phyloP scores from a whole-genome alignment of 768 basidiomycete genomes.

The Sarcodon aspratus region DNA sequence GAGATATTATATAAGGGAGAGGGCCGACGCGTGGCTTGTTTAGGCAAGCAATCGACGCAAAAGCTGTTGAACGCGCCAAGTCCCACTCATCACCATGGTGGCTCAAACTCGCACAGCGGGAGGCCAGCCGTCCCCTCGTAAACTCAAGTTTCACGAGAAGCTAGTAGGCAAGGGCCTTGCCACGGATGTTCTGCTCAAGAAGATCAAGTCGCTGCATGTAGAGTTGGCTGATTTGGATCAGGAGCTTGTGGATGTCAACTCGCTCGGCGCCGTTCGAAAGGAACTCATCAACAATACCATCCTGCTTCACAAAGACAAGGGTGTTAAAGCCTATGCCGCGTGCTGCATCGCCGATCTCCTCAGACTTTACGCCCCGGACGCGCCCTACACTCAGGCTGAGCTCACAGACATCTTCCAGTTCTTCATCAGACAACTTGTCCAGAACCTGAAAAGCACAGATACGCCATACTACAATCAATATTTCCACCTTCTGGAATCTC shows the following conservation, averaged over 20 bases:
- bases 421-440: conserved; percentile 78
- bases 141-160: conserved; percentile 73
- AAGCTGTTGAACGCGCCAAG: background rate
- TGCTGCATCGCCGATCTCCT: conserved; percentile 94
- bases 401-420: conserved; percentile 96
- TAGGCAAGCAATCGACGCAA: no score
- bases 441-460: conserved; percentile 65
- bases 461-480: conserved; percentile 86
- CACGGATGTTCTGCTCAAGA: conserved; percentile 78
- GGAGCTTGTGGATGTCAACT: conserved; percentile 66
- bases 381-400: conserved; percentile 84
- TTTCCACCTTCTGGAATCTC: conserved; percentile 86
- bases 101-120: conserved; percentile 59
- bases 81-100: conserved; percentile 39
- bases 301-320: conserved; percentile 89
- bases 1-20: background rate
- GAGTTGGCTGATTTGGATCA: conserved; percentile 82
- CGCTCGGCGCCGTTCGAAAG: conserved; percentile 57
- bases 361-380: conserved; percentile 90
- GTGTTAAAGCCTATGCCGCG: conserved; percentile 90
- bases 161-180: conserved; percentile 57
- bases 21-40: no score
- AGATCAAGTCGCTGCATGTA: conserved; percentile 66
- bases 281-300: conserved; percentile 75
- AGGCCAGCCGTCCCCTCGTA: conserved; percentile 35